phyloP scores from a whole-genome alignment of 805 yeast genomes.

The Ogataea haglerorum region DNA sequence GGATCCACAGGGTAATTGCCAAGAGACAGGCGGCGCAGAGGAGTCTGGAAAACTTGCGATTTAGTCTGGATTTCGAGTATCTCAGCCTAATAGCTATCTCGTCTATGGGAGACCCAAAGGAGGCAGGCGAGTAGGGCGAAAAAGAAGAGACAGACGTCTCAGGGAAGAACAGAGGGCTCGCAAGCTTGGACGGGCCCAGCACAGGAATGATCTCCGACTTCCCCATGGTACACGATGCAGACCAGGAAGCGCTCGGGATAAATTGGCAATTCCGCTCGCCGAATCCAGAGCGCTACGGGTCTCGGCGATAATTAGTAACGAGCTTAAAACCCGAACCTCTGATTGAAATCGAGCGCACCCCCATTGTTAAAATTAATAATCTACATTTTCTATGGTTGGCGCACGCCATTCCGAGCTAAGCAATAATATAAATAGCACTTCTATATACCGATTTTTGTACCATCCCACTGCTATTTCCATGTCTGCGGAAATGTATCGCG shows the following conservation, averaged over 20 bases:
- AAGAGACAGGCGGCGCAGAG: background rate
- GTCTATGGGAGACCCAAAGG: slow-evolving; percentile 10
- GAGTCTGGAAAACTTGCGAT: slow-evolving; percentile 2
- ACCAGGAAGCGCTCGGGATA: background rate
- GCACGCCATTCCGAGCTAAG: background rate
- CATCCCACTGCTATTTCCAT: background rate
- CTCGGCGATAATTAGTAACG: background rate
- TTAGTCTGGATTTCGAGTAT: slow-evolving; percentile 1
- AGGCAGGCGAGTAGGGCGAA: slow-evolving; percentile 10
- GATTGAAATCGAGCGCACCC: background rate
- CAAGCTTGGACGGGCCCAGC: slow-evolving; percentile 2
- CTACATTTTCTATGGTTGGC: slow-evolving; percentile 1
- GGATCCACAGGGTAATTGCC: background rate
- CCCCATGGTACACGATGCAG: slow-evolving; percentile 2
- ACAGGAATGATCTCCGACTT: slow-evolving; percentile 3
- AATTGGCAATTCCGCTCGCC: background rate
- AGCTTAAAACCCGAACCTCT: background rate
- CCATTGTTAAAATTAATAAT: background rate
- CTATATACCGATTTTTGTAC: background rate
- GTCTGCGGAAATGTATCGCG: background rate
- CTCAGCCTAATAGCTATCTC: slow-evolving; percentile 9
- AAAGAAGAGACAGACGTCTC: slow-evolving; percentile 8
- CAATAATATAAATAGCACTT: background rate
- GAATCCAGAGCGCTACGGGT: background rate
- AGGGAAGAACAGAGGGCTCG: slow-evolving; percentile 9